phyloP scores from a whole-genome alignment of 169 alveolate species.

The Plasmodium gaboni region DNA sequence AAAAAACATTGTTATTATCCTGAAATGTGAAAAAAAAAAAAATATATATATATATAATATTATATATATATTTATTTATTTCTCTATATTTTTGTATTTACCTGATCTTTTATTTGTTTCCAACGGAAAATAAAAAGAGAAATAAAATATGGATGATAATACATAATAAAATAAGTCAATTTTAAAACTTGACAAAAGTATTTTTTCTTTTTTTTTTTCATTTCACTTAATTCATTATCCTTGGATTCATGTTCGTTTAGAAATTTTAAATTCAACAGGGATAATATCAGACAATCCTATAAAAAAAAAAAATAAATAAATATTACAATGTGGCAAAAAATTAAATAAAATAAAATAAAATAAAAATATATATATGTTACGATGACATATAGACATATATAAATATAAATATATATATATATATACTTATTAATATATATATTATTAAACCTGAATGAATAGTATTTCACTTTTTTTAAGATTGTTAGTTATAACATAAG shows the following conservation, averaged over 20 bases:
- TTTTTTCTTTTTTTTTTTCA: conserved; percentile 26
- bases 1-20: conserved; percentile 17
- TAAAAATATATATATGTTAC: neutral
- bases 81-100: conserved; percentile 2
- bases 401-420: neutral
- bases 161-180: conserved; percentile 43
- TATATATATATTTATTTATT: conserved; percentile 7
- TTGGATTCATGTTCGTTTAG: conserved; percentile 14
- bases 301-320: neutral
- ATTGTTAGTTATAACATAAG: conserved; percentile 2
- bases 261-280: conserved; percentile 38
- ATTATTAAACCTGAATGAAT: conserved; percentile 23
- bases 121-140: conserved; percentile 61
- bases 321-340: neutral
- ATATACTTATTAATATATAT: no score
- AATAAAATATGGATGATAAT: conserved; percentile 65
- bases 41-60: neutral
- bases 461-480: conserved; percentile 17
- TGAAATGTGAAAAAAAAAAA: conserved; percentile 6
- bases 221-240: conserved; percentile 21
- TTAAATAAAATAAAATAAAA: neutral
- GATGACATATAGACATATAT: neutral
- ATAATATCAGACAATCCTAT: conserved; percentile 52
- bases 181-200: conserved; percentile 28
- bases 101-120: conserved; percentile 35